Evolutionary conservation across 192 early-diverging fungal species (phyloP), one percentile per base, ranked within the genome.

Genomic region (Gryganskiella cystojenkinii): DNA sequence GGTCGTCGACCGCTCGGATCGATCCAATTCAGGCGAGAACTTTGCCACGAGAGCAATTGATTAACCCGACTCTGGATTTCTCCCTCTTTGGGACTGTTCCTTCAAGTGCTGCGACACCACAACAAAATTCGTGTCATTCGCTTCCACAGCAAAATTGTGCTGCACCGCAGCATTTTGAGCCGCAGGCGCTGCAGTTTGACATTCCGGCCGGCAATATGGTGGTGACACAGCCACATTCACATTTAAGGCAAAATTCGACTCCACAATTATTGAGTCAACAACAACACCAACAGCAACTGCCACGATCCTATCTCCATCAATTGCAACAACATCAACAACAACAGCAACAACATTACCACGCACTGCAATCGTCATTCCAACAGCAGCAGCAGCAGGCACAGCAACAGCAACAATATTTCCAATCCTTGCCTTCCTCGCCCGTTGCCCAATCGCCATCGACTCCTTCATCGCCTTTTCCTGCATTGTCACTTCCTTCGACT

Each of bases 221-320:
- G 37, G 37, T 40, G 13, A 13, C 37, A 40, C 37, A 40, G 37
- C 37, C 37, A 9, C 37, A 40, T 40, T 40, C 37, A 9, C 37
- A 40, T 40, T 40, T 40, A 9, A 13, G 37, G 37, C 37, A 40
- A 40, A 9, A 59, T 22, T 25, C 28, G 10, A 24, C 17, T 20
- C 30, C 14, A 13, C 13, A 4, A 15, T 20, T 3, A 28, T 15
- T 35, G 5, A 25, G 3, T 11, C 35, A 3, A 30, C 11, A 19
- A 34, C 66, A 28, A 33, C 66, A 20, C 30, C 53, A 45, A 11
- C 65, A 2, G 56, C 53, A 49, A 46, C 65, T 25, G 13, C 49
- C 5, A 28, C 9, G 11, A 13, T 14, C 25, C 17, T 28, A 50
- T 10, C 11, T 35, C 22, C 46, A 30, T 35, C 49, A 10, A 28